Base-by-base conservation (phyloP, 371 early-diverging fungal genomes). In the Lichtheimia ornata region DNA sequence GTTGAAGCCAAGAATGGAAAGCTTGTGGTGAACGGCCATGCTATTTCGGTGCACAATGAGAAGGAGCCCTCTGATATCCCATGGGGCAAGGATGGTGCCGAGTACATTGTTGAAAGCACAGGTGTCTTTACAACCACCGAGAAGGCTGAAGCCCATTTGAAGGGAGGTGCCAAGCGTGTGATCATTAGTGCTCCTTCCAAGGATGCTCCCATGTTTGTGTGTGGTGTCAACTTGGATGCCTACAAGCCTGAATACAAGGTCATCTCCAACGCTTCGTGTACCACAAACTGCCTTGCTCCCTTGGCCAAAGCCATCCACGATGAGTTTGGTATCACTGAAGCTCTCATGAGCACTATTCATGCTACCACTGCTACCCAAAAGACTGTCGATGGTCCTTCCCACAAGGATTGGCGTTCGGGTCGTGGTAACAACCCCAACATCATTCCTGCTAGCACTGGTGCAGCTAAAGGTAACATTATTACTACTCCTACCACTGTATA, bases 231-330 rank as follows among this genome's bases (percentile, higher is more conserved):
- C 87, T 84, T 93, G 64, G 91, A 93, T 25, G 82, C 87, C 62
- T 99, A 98, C 89, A 84, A 91, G 56, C 76, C 90, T 56, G 85
- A 84, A 64, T 86, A 91, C 79, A 82, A 87, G 54, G 88, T 99
- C 69, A 87, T 99, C 65, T 96, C 97, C 71, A 99, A 99, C 86
- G 99, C 99, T 53, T 97, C 98, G 58, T 99, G 99, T 91, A 99
- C 99, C 65, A 99, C 99, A 79, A 98, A 99, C 92, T 99, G 99
- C 84, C 82, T 99, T 59, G 99, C 99, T 51, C 99, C 99, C 25
- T 83, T 99, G 54, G 99, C 95, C 77, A 99, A 99, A 90, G 92
- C 98, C 61, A 83, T 99, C 73, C 73, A 99, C 85, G 99, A 99
- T 74, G 83, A 91, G 64, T 96, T 95, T 77, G 89, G 95, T 69